Evolutionary conservation across 768 basidiomycete species (phyloP).

Genomic region (Suillus subaureus): DNA sequence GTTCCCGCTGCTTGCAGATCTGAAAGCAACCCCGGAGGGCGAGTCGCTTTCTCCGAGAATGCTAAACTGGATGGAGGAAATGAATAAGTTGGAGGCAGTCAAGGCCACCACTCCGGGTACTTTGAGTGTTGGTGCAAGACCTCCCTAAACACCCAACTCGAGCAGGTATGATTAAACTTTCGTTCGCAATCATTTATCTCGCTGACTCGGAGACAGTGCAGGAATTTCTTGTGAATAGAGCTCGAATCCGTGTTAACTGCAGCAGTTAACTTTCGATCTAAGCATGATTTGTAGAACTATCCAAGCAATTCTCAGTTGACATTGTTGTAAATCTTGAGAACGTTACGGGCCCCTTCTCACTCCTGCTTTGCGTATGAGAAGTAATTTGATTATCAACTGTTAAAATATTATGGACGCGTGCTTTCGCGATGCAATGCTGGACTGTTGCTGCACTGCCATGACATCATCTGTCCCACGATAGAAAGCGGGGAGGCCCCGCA

Average conservation of each 20-base stretch:
- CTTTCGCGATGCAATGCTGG: too few species aligned
- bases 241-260: neutral
- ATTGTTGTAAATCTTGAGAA: neutral
- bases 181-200: neutral
- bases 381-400: neutral
- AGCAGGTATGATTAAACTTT: slow-evolving; percentile 5
- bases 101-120: slow-evolving; percentile 26
- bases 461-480: too few species aligned
- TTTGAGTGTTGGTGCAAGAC: slow-evolving; percentile 28
- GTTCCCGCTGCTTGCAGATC: slow-evolving; percentile 33
- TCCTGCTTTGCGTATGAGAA: neutral
- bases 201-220: neutral
- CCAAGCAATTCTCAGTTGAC: neutral
- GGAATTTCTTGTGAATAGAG: neutral
- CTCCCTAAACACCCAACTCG: slow-evolving; percentile 15
- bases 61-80: slow-evolving; percentile 26
- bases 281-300: neutral
- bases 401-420: neutral
- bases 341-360: neutral
- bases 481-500: too few species aligned
- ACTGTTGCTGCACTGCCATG: too few species aligned
- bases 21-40: slow-evolving; percentile 28
- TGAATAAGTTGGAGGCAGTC: slow-evolving; percentile 28
- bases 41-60: slow-evolving; percentile 27
- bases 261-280: neutral